Evolutionary conservation across 2,329 filamentous ascomycete species (phyloP), one percentile per base, ranked within the genome.

Genomic region (Chrysoporthe austroafricana): DNA sequence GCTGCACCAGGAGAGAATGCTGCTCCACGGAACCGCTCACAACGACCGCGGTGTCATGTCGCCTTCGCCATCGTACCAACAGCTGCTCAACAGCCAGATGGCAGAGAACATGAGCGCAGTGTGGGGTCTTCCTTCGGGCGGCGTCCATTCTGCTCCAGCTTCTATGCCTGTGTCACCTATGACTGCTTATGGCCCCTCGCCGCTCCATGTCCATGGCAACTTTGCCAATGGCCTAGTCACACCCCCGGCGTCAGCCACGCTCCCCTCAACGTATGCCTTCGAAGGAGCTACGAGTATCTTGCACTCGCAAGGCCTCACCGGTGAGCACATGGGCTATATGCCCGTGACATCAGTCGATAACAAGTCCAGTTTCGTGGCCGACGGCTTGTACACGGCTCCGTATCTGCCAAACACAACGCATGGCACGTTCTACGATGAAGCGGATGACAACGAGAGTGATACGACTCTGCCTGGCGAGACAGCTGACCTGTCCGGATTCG

Each of bases 81-180:
- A 88, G 71, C 85, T 87, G 69, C 75, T 87, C 66, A 80, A 80
- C 57, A 83, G 85, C 0, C 79, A 80, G 46, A 88, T 88, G 85
- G 85, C 82, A 67, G 87, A 89, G 76, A 85, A 85, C 65, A 84
- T 88, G 69, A 80, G 78, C 73, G 76, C 80, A 4, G 76, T 81
- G 4, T 87, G 85, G 81, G 62, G 39, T 36, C 48, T 68, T 16
- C 46, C 62, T 9, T 14, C 57, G 43, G 54, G 42, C 8, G 62
- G 62, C 18, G 60, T 54, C 18, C 62, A 63, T 11, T 70, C 67
- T 46, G 68, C 65, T 34, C 63, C 54, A 43, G 43, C 62, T 14
- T 71, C 69, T 32, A 60, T 66, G 57, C 71, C 69, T 11, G 68
- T 68, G 2, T 70, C 68, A 32, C 68, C 68, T 0, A 58, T 68